phyloP scores from a whole-genome alignment of 164 flowering plant genomes.

The Akebia trifoliata region DNA sequence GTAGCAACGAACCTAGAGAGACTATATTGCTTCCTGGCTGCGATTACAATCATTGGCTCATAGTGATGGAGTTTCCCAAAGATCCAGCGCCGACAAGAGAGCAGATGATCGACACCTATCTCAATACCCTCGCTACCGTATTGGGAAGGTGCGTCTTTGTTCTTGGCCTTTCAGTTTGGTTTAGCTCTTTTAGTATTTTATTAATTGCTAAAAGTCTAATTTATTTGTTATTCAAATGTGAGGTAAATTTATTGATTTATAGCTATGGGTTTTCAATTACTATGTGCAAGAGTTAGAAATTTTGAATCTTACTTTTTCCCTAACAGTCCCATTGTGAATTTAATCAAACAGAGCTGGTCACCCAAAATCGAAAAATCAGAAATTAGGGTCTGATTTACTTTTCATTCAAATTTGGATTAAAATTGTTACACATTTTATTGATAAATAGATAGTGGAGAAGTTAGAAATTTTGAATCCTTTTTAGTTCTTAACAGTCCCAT shows the following conservation, averaged over 20 bases:
- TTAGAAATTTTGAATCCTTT: too few species aligned
- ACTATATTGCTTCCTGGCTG: conserved; percentile 94
- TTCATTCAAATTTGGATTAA: too few species aligned
- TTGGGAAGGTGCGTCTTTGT: conserved; percentile 63
- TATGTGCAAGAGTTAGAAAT: too few species aligned
- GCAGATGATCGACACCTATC: conserved; percentile 96
- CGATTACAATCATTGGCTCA: conserved; percentile 94
- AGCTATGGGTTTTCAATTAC: neutral
- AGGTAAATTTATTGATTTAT: neutral
- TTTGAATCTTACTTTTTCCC: too few species aligned
- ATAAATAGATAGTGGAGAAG: too few species aligned
- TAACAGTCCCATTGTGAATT: too few species aligned
- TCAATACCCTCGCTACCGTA: conserved; percentile 85
- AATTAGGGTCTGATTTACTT: too few species aligned
- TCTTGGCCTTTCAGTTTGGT: neutral
- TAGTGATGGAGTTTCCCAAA: conserved; percentile 98
- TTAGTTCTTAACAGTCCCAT: too few species aligned
- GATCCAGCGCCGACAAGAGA: conserved; percentile 94
- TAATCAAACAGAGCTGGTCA: too few species aligned
- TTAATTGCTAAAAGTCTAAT: neutral
- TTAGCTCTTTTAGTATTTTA: neutral
- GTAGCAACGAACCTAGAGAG: conserved; percentile 73
- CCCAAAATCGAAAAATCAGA: too few species aligned
- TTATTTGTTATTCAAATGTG: neutral
- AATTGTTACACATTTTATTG: too few species aligned